Percentiles rank a stretch among this genome's conserved stretches.
Evolutionary conservation across 176 grass and related monocot genomes (phyloP).

Genomic region (Oryza punctata): DNA sequence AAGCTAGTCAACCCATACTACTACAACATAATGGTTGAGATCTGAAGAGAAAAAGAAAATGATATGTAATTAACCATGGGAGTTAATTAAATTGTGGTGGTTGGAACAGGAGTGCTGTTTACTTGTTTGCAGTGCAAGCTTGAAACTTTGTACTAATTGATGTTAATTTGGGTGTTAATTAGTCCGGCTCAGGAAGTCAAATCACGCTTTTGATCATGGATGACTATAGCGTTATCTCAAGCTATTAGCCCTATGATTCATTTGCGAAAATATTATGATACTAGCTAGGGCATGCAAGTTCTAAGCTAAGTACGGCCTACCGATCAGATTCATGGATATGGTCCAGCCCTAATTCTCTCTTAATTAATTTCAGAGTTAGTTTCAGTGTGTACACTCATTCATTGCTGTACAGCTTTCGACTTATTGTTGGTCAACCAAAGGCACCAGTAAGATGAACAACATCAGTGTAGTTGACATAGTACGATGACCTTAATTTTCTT

Average conservation of each 20-base stretch:
- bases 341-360: neutral
- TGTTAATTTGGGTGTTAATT: neutral
- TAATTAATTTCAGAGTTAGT: neutral
- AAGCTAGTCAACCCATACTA: neutral
- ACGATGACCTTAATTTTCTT: neutral
- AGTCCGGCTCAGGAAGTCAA: neutral
- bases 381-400: neutral
- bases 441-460: neutral
- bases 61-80: neutral
- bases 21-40: neutral
- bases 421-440: slow-evolving; percentile 24
- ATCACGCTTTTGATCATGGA: neutral
- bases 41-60: neutral
- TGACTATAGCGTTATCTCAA: neutral
- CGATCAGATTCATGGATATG: neutral
- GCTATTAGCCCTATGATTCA: slow-evolving; percentile 18
- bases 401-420: neutral
- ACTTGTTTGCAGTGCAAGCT: too few relatives aligned
- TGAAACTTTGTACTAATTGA: neutral
- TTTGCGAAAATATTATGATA: neutral
- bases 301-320: neutral
- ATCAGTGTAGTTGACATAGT: neutral
- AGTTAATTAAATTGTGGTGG: neutral
- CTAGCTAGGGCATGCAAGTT: neutral
- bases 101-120: neutral